phyloP scores from a whole-genome alignment of 257 asterid genomes.

The Scutellaria baicalensis region DNA sequence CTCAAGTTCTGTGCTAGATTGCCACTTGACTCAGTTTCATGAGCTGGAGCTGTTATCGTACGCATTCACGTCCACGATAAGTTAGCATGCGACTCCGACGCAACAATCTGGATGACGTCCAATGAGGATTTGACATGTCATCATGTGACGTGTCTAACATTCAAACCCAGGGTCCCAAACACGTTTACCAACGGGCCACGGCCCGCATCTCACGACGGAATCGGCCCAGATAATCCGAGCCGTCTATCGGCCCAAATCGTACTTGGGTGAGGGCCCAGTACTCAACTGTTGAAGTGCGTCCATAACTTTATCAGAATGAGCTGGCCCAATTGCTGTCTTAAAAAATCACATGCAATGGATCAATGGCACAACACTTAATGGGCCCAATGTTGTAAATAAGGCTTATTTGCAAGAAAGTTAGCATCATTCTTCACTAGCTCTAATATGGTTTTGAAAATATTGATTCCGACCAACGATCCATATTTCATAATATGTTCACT shows the following conservation, averaged over 20 bases:
- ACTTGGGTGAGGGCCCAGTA: not conserved
- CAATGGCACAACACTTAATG: not conserved
- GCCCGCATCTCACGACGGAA: too few species aligned
- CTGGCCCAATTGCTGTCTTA: not conserved
- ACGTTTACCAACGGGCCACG: not conserved
- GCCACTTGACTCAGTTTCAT: not conserved
- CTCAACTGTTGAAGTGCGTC: too few species aligned
- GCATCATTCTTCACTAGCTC: too few species aligned
- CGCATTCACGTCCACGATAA: slow-evolving; percentile 3
- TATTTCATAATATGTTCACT: too few species aligned
- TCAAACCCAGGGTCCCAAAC: not conserved
- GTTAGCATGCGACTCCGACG: slow-evolving; percentile 32
- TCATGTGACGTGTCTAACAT: not conserved
- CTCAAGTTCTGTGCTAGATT: not conserved
- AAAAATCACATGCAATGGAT: too few species aligned
- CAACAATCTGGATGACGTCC: slow-evolving; percentile 20
- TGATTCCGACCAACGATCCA: too few species aligned
- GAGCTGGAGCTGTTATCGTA: not conserved
- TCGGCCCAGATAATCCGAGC: not conserved
- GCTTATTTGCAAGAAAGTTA: too few species aligned
- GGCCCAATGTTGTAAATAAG: not conserved
- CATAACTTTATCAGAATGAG: not conserved
- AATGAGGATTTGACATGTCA: slow-evolving; percentile 42
- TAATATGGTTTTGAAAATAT: too few species aligned
- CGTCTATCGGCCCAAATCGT: not conserved